These are phyloP conservation scores for Helotiales sp. DNA, from an alignment of 2,329 filamentous ascomycete genomes.

Conservation along the genomic window DNA sequence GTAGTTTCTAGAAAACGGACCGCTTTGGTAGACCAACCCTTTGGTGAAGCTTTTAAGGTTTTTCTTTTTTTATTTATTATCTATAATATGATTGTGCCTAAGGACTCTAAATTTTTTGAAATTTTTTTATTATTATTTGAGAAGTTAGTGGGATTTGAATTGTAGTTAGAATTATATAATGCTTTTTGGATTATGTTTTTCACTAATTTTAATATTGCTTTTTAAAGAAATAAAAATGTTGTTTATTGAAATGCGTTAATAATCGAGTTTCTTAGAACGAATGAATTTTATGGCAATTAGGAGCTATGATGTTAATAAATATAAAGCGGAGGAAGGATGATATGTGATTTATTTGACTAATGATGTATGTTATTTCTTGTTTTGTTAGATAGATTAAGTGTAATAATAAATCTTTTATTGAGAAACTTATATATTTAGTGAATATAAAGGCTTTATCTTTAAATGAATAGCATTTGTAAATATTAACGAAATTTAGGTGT, in stretches of 20 bases:
- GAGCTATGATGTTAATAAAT: not conserved
- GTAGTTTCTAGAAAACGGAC: conserved; percentile 1
- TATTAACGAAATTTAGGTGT: not conserved
- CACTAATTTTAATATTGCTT: not conserved
- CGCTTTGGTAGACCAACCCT: not conserved
- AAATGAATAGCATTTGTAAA: not conserved
- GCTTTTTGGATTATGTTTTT: not conserved
- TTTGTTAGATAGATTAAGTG: not conserved
- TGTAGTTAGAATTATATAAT: not conserved
- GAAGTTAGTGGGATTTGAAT: not conserved
- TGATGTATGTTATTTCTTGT: too few relatives aligned
- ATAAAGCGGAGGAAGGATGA: not conserved
- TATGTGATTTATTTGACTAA: not conserved
- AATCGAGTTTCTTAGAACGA: not conserved
- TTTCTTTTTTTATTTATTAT: not conserved
- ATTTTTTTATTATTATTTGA: not conserved
- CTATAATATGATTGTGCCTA: not conserved
- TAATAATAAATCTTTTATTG: not conserved
- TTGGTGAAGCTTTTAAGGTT: not conserved
- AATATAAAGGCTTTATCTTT: not conserved
- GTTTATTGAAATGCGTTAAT: not conserved
- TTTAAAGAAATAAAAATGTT: not conserved
- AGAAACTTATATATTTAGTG: not conserved
- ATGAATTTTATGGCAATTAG: not conserved
- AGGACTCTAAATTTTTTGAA: not conserved